These are phyloP conservation scores for Ustilaginoidea virens DNA, from an alignment of 2,329 filamentous ascomycete genomes.

Conservation along the genomic window DNA sequence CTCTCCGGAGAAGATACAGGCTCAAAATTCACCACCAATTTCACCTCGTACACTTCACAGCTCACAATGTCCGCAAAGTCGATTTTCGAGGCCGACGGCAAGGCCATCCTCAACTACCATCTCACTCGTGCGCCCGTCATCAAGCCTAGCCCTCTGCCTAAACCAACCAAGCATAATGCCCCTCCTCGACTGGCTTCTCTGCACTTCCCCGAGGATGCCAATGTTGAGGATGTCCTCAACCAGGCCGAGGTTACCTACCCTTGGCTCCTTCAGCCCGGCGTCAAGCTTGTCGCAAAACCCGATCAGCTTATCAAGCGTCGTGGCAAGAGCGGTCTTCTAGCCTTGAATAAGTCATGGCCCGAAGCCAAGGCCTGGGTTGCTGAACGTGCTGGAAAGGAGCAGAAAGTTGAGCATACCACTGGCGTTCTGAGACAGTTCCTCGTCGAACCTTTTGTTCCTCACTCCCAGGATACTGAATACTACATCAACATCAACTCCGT, in stretches of 20 bases:
- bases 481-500: conserved; percentile 99
- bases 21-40: conserved; percentile 3
- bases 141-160: conserved; percentile 89
- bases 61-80: conserved; percentile 55
- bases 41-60: conserved; percentile 12
- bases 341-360: conserved; percentile 92
- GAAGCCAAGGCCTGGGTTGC: conserved; percentile 92
- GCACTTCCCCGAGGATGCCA: conserved; percentile 80
- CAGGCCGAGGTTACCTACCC: conserved; percentile 94
- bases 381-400: conserved; percentile 76
- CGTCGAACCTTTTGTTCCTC: conserved; percentile 95
- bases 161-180: conserved; percentile 76
- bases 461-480: conserved; percentile 91
- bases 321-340: conserved; percentile 94
- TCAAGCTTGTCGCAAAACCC: conserved; percentile 97
- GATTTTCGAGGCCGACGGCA: conserved; percentile 97
- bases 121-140: conserved; percentile 93
- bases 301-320: conserved; percentile 99
- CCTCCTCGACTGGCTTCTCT: conserved; percentile 81
- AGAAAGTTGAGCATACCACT: conserved; percentile 82
- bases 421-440: conserved; percentile 89
- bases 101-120: conserved; percentile 99
- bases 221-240: conserved; percentile 72
- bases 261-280: conserved; percentile 69
- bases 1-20: neutral